Evolutionary conservation across 371 early-diverging fungal genomes (phyloP), one percentile per base, ranked within the genome.

Genomic region (Astathelohania contejeani): DNA sequence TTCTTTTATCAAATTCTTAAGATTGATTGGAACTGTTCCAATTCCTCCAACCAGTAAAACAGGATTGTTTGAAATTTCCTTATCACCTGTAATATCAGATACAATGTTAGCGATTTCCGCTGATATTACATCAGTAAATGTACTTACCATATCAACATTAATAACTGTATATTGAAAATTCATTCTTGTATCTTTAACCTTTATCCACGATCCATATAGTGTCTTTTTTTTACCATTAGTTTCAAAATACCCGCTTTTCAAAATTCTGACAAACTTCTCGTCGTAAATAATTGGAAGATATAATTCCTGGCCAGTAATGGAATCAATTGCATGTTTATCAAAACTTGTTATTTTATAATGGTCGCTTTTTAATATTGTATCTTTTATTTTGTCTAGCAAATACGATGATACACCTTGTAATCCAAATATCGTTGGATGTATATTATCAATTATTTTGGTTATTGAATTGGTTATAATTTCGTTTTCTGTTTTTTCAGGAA

Each of bases 381-480:
- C 29, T n/a, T n/a, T n/a, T n/a, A n/a, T n/a, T n/a, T 20, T 24
- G 43, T 43, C 22, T 24, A 2, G 24, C 7, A 7, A 43, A 3
- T 24, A 43, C 43, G 43, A n/a, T n/a, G n/a, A n/a, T 16, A 48
- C 48, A 4, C 48, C 48, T 29, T 48, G 48, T 16, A 48, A 16
- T 1, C 16, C 23, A 9, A 48, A 9, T 16, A 48, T 29, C 16
- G 48, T 20, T 7, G 48, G 48, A 48, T 48, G 48, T 4, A 29
- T 29, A 19, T 48, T 16, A 20, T 48, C 48, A 9, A 48, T 25
- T 2, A 48, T 20, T 3, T n/a, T 24, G n/a, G 16, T 25, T 3
- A 48, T n/a, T n/a, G 2, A n/a, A 3, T 25, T n/a, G 16, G 16
- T 29, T 19, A 20, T n/a, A n/a, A 18, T 29, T 16, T 19, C 18